Conservation (phyloP, 441 rosid genomes). For the Adansonia madagascariensis region DNA sequence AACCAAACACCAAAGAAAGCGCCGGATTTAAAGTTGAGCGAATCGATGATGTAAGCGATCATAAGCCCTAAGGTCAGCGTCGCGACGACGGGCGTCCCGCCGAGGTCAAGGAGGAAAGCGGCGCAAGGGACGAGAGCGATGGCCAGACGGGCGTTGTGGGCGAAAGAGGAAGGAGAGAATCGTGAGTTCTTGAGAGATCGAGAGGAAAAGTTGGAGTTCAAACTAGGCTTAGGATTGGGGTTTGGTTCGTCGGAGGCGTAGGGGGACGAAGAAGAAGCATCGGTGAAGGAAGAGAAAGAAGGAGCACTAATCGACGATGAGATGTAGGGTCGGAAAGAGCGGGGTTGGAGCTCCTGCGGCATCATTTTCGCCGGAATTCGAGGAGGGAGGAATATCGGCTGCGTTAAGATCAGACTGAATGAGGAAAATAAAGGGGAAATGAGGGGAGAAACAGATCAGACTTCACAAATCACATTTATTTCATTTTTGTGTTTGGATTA, state of each 20-base stretch:
- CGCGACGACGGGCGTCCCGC: slow-evolving; percentile 82
- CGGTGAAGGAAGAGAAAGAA: slow-evolving; percentile 49
- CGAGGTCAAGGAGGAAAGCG: slow-evolving; percentile 90
- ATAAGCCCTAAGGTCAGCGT: slow-evolving; percentile 82
- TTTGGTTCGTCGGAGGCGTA: slow-evolving; percentile 36
- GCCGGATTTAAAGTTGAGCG: slow-evolving; percentile 75
- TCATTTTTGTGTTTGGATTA: too few species aligned
- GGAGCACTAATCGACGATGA: slow-evolving; percentile 62
- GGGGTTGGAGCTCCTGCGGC: slow-evolving; percentile 92
- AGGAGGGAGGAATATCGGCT: neutral
- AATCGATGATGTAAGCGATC: slow-evolving; percentile 87
- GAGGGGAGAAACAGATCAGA: neutral
- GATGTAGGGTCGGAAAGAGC: slow-evolving; percentile 82
- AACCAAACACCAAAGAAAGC: slow-evolving; percentile 88
- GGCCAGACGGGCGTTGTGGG: slow-evolving; percentile 77
- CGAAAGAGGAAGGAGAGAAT: slow-evolving; percentile 77
- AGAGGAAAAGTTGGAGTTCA: slow-evolving; percentile 42
- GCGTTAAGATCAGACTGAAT: neutral
- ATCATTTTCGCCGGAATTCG: slow-evolving; percentile 53
- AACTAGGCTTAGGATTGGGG: slow-evolving; percentile 36
- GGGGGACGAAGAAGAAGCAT: slow-evolving; percentile 31
- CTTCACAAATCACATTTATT: too few species aligned
- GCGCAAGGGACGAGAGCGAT: slow-evolving; percentile 82
- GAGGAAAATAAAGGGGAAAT: neutral
- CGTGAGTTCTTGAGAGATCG: slow-evolving; percentile 68